A percentile compares a stretch with the other conserved stretches of the same genome.
Evolutionary conservation across 2,329 filamentous ascomycete species (phyloP).

Genomic region (Huntiella moniliformis): DNA sequence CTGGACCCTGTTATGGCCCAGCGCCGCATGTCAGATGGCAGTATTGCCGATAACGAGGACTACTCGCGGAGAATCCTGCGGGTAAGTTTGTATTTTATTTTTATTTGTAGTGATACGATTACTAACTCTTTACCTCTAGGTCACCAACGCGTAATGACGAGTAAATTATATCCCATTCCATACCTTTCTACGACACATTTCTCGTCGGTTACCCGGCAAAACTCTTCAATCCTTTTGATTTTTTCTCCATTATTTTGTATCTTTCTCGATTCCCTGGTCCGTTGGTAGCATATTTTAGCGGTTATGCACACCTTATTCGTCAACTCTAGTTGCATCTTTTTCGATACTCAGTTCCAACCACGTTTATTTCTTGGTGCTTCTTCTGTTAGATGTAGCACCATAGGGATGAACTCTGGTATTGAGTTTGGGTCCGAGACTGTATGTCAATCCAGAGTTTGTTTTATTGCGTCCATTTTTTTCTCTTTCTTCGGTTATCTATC

Average conservation of each 20-base stretch:
- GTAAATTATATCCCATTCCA: neutral
- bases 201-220: slow-evolving; percentile 6
- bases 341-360: neutral
- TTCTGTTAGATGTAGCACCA: neutral
- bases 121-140: slow-evolving; percentile 21
- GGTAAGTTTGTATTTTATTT: slow-evolving; percentile 33
- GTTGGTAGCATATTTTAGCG: slow-evolving; percentile 11
- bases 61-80: slow-evolving; percentile 91
- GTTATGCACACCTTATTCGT: neutral
- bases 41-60: slow-evolving; percentile 92
- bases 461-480: slow-evolving; percentile 5
- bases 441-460: neutral
- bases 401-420: no score
- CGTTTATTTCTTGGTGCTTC: slow-evolving; percentile 5
- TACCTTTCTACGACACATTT: slow-evolving; percentile 7
- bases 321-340: neutral
- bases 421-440: no score
- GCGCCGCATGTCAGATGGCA: slow-evolving; percentile 76
- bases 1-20: slow-evolving; percentile 75
- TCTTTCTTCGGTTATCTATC: slow-evolving; percentile 3
- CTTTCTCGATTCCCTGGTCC: slow-evolving; percentile 10
- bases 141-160: slow-evolving; percentile 36
- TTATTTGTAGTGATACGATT: neutral
- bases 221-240: slow-evolving; percentile 1
- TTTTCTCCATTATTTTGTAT: slow-evolving; percentile 5